Evolutionary conservation across 192 early-diverging fungal species (phyloP).

Genomic region (Mortierella alpina): DNA sequence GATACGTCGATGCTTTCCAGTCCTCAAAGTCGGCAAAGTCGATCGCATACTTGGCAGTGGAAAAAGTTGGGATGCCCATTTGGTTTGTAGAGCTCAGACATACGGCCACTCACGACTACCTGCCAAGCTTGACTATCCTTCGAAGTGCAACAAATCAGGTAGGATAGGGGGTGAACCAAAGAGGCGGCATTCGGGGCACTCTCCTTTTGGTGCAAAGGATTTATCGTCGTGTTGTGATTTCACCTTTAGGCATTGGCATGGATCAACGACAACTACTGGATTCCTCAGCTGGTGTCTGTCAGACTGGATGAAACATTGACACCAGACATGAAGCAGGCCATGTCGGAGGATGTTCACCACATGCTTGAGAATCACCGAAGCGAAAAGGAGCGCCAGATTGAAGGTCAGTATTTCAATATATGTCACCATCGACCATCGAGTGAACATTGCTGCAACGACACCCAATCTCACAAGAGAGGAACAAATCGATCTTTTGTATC

Average conservation of each 20-base stretch:
- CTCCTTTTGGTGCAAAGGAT: background rate
- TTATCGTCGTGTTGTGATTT: background rate
- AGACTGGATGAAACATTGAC: constrained; percentile 24
- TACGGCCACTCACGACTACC: constrained; percentile 47
- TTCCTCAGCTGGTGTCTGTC: constrained; percentile 38
- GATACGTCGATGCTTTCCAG: constrained; percentile 51
- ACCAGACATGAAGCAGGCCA: constrained; percentile 20
- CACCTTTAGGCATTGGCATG: constrained; percentile 37
- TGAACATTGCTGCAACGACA: background rate
- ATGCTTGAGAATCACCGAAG: constrained; percentile 19
- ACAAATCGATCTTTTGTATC: background rate
- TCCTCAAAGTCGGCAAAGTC: constrained; percentile 43
- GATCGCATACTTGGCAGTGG: constrained; percentile 48
- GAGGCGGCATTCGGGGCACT: too few species aligned
- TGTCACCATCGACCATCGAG: background rate
- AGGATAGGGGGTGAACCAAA: background rate
- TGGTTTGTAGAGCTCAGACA: constrained; percentile 48
- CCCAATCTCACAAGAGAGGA: too few species aligned
- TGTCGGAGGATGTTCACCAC: constrained; percentile 33
- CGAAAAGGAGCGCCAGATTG: constrained; percentile 40
- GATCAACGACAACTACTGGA: constrained; percentile 52
- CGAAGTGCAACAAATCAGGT: constrained; percentile 43
- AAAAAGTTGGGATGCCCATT: constrained; percentile 47
- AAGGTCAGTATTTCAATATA: constrained; percentile 16
- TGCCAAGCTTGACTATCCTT: constrained; percentile 40